Evolutionary conservation across 2,329 filamentous ascomycete genomes (phyloP).

Genomic region (Davidsoniella virescens): DNA sequence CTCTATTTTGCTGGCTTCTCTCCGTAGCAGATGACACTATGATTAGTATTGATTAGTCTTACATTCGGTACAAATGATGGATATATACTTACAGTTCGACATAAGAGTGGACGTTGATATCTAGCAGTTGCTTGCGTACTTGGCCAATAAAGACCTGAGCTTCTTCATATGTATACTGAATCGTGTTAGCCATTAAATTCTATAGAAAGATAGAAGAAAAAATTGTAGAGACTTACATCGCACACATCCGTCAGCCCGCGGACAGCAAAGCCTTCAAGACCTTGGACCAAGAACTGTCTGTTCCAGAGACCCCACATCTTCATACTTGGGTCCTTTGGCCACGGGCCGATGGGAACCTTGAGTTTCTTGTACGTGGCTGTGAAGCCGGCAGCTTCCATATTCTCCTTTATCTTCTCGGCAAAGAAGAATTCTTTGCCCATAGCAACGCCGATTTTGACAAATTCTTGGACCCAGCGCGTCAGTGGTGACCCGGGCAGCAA

Average conservation of each 20-base stretch:
- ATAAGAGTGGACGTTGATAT: conserved; percentile 21
- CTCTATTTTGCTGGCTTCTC: not conserved
- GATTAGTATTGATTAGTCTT: not conserved
- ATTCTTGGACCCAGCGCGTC: conserved; percentile 14
- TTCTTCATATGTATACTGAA: conserved; percentile 15
- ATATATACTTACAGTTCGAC: conserved; percentile 10
- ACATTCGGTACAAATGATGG: not conserved
- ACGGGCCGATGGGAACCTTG: conserved; percentile 15
- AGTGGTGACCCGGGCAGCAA: conserved; percentile 14
- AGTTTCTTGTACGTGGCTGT: conserved; percentile 1
- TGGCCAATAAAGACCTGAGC: conserved; percentile 21
- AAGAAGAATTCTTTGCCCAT: conserved; percentile 16
- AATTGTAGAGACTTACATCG: not conserved
- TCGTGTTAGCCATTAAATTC: not conserved
- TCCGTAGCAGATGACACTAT: not conserved
- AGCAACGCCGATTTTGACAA: conserved; percentile 14
- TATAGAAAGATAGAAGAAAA: not conserved
- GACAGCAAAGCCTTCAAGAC: conserved; percentile 17
- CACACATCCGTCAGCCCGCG: conserved; percentile 15
- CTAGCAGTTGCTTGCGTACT: conserved; percentile 19
- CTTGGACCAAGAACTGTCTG: conserved; percentile 15
- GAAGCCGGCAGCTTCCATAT: conserved; percentile 15
- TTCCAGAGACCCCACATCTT: conserved; percentile 18
- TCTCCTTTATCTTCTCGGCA: conserved; percentile 10
- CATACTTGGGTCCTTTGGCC: conserved; percentile 19